A percentile compares a stretch with the other conserved stretches of the same genome.
Conservation (phyloP, 192 early-diverging fungal species). For the Phlyctochytrium planicorne region DNA sequence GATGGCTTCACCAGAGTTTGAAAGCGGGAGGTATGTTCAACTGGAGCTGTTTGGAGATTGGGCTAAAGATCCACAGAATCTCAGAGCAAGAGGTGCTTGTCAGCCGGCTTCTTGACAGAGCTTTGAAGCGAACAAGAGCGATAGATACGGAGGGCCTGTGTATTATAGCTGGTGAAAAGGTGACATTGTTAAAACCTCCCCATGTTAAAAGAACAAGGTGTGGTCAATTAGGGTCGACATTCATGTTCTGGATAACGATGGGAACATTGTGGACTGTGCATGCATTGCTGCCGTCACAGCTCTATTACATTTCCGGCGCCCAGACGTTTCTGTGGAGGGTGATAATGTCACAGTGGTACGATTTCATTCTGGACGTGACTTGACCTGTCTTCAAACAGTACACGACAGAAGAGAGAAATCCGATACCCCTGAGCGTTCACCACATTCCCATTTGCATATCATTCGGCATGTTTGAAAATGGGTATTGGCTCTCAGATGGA, state of each 20-base stretch:
- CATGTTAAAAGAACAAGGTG: constrained; percentile 41
- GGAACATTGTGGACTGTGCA: constrained; percentile 91
- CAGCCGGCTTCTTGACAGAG: constrained; percentile 84
- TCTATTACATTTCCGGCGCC: constrained; percentile 84
- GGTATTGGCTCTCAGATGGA: constrained; percentile 40
- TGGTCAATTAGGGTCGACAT: constrained; percentile 92
- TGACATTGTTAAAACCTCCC: constrained; percentile 23
- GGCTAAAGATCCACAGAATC: constrained; percentile 36
- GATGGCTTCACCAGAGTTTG: constrained; percentile 78
- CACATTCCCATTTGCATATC: constrained; percentile 93
- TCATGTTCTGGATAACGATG: constrained; percentile 90
- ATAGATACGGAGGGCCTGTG: constrained; percentile 97
- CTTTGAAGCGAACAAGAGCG: constrained; percentile 77
- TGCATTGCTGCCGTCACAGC: constrained; percentile 89
- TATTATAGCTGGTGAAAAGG: constrained; percentile 93
- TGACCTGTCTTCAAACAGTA: too few species aligned
- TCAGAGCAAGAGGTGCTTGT: constrained; percentile 84
- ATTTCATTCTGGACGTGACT: too few species aligned
- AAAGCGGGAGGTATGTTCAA: constrained; percentile 55
- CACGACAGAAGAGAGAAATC: constrained; percentile 78
- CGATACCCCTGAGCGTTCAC: constrained; percentile 92
- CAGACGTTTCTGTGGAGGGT: constrained; percentile 94
- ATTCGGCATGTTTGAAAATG: constrained; percentile 88
- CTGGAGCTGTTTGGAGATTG: background rate
- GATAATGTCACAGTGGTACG: constrained; percentile 82